A percentile compares a stretch with the other conserved stretches of the same genome.
Evolutionary conservation across 2,329 filamentous ascomycete genomes (phyloP).

Genomic region (Xylaria sp.): DNA sequence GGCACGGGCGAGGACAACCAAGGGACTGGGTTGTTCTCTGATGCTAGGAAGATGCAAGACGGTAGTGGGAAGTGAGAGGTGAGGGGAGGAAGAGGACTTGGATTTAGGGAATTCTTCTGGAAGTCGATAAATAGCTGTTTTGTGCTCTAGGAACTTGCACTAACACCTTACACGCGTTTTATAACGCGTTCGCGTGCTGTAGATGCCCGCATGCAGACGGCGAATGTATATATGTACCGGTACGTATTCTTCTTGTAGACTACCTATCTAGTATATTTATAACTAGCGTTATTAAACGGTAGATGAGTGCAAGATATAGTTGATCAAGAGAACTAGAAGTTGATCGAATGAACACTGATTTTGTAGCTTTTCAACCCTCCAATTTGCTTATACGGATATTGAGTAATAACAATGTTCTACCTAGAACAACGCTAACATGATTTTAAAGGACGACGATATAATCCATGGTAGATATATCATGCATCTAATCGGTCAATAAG

Average conservation of each 20-base stretch:
- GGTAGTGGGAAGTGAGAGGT: not conserved
- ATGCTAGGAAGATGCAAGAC: not conserved
- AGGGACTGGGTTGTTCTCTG: not conserved
- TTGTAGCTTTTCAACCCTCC: not conserved
- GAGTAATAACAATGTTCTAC: not conserved
- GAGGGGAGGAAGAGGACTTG: not conserved
- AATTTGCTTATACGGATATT: not conserved
- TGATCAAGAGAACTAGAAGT: not conserved
- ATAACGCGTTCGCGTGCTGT: not conserved
- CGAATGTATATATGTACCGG: not conserved
- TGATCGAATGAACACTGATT: not conserved
- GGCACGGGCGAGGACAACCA: not conserved
- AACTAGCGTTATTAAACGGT: not conserved
- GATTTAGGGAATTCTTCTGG: not conserved
- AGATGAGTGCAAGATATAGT: not conserved
- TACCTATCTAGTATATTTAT: not conserved
- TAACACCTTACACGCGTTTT: not conserved
- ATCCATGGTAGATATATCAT: not conserved
- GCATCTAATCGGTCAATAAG: not conserved
- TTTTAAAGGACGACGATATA: not conserved
- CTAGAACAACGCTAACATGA: not conserved
- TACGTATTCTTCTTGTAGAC: not conserved
- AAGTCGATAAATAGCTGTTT: not conserved
- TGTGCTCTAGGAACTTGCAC: not conserved
- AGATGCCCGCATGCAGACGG: not conserved